Evolutionary conservation across 176 grass and related monocot genomes (phyloP), one percentile per base, ranked within the genome.

Genomic region (Calamus simplicifolius): DNA sequence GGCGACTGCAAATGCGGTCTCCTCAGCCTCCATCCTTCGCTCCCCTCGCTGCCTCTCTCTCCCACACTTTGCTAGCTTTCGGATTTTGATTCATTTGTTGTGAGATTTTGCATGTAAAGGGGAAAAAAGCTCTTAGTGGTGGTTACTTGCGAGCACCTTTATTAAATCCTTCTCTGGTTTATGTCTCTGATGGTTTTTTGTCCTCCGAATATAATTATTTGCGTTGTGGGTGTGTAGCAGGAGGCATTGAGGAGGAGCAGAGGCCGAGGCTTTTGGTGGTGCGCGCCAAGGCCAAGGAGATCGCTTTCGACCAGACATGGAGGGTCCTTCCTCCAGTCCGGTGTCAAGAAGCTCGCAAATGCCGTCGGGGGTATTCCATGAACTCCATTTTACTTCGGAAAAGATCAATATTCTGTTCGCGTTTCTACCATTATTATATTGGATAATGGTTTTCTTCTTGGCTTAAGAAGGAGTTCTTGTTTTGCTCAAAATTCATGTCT

Each of bases 341-440:
- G 87, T 13, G 64, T 90, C 38, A 75, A 86, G 69, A 90, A 85
- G 79, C 87, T 90, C 30, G 87, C 87, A 19, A 76, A 82, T 23
- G 87, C 82, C 48, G 82, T 90, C 19, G 79, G 79, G 73, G 87
- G 87, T 79, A 68, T 43, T 43, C 35, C 59, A 14, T 27, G 48
- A 19, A 16, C 50, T 13, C 51, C 30, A 1, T 18, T 26, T 13
- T 51, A 50, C 17, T 38, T 27, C 35, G 35, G 35, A 43, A 43
- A 43, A 43, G 8, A 43, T 43, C 35, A 43, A 35, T 35, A 5
- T 35, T 35, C 31, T 35, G 8, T 10, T 35, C 31, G 6, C 31
- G 6, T 1, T 35, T 35, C 31, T 35, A 7, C 31, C 1, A 35
- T 35, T 7, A 7, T 35, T 35, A 35, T 35, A 35, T 35, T 35